Conservation (phyloP, 495 filamentous ascomycete genomes). For the Daldinia vernicosa region DNA sequence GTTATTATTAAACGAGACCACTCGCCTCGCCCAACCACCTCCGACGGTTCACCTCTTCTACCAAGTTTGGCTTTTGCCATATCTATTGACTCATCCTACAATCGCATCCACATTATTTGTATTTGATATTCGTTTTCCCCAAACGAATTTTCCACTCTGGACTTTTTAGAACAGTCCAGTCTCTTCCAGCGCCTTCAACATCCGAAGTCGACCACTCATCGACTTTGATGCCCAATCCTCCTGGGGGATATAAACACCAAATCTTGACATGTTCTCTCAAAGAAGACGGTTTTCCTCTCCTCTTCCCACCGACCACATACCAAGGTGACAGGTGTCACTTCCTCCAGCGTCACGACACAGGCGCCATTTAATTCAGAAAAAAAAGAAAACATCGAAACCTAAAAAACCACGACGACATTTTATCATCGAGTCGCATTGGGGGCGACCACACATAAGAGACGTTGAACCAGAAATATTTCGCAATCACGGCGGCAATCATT, state of each 20-base stretch:
- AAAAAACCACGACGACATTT: constrained; percentile 22
- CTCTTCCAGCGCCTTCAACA: constrained; percentile 42
- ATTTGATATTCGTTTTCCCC: constrained; percentile 27
- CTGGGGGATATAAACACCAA: constrained; percentile 51
- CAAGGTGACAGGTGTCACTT: constrained; percentile 64
- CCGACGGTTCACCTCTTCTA: constrained; percentile 29
- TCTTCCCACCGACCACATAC: constrained; percentile 65
- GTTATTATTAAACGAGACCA: constrained; percentile 44
- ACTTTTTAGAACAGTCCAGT: constrained; percentile 41
- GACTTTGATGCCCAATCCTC: constrained; percentile 47
- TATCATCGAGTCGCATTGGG: constrained; percentile 34
- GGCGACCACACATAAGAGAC: constrained; percentile 30
- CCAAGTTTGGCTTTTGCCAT: constrained; percentile 49
- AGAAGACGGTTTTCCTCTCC: constrained; percentile 58
- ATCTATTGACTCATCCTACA: constrained; percentile 42
- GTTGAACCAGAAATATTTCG: constrained; percentile 11
- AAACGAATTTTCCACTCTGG: constrained; percentile 41
- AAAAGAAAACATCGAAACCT: constrained; percentile 34
- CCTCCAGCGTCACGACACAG: constrained; percentile 58
- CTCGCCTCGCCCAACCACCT: constrained; percentile 46
- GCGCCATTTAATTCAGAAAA: constrained; percentile 47
- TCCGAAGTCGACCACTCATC: constrained; percentile 42
- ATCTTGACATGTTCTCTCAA: constrained; percentile 61
- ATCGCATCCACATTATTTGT: constrained; percentile 36
- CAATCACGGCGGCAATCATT: constrained; percentile 40